A percentile compares a stretch with the other conserved stretches of the same genome.
Evolutionary conservation across 2,329 filamentous ascomycete species (phyloP).

Genomic region (Lecanicillium sp.): DNA sequence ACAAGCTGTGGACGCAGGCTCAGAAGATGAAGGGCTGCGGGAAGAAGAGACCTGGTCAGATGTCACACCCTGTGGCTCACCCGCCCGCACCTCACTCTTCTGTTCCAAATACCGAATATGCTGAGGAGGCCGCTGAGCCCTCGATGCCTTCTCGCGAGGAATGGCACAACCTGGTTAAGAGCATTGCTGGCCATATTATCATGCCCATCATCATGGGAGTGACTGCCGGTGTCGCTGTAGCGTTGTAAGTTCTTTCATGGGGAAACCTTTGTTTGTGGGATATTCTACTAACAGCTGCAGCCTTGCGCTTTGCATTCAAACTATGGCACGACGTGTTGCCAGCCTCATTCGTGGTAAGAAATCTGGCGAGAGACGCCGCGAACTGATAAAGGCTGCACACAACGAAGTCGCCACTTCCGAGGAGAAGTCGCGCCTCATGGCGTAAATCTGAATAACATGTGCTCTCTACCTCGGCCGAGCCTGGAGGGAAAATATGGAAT

Average conservation of each 20-base stretch:
- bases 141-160: constrained; percentile 2
- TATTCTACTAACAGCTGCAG: constrained; percentile 34
- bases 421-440: constrained; percentile 48
- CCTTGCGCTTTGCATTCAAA: constrained; percentile 61
- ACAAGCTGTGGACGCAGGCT: constrained; percentile 17
- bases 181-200: constrained; percentile 56
- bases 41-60: too few relatives aligned
- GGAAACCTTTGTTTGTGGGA: too few relatives aligned
- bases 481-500: too few relatives aligned
- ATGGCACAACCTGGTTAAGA: constrained; percentile 38
- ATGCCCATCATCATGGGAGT: constrained; percentile 65
- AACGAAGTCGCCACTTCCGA: constrained; percentile 34
- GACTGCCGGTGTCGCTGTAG: constrained; percentile 60
- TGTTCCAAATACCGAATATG: not conserved
- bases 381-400: constrained; percentile 28
- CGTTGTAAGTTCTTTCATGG: constrained; percentile 51
- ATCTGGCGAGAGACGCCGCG: constrained; percentile 20
- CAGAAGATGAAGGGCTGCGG: constrained; percentile 16
- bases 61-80: too few relatives aligned
- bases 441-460: too few relatives aligned
- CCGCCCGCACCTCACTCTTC: too few relatives aligned
- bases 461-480: too few relatives aligned
- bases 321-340: constrained; percentile 53
- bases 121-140: not conserved
- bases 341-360: constrained; percentile 37